These are phyloP conservation scores for Aspergillus persii DNA, from an alignment of 2,329 filamentous ascomycete genomes.

Conservation along the genomic window DNA sequence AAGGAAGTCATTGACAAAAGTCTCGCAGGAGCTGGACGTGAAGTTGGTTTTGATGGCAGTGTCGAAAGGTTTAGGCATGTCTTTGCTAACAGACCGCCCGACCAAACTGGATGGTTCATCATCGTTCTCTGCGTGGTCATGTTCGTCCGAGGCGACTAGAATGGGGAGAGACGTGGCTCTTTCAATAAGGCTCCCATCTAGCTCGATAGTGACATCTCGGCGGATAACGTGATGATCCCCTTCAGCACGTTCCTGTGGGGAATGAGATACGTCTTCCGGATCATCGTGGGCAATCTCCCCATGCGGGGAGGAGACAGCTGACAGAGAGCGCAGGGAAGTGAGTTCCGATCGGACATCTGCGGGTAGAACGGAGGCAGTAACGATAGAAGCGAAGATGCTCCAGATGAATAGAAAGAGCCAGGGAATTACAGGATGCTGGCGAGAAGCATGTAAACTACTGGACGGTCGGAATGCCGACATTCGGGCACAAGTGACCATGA, in stretches of 20 bases:
- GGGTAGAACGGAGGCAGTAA: constrained; percentile 13
- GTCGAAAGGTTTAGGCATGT: constrained; percentile 65
- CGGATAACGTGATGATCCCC: not conserved
- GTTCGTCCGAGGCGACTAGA: not conserved
- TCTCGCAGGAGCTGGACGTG: constrained; percentile 47
- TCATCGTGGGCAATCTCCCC: constrained; percentile 17
- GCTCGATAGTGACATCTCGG: not conserved
- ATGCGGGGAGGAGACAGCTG: constrained; percentile 6
- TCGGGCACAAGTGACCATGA: not conserved
- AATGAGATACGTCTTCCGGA: constrained; percentile 14
- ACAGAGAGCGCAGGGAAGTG: not conserved
- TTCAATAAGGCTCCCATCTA: not conserved
- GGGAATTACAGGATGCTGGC: not conserved
- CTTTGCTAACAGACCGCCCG: not conserved
- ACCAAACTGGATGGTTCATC: not conserved
- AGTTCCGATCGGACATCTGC: constrained; percentile 12
- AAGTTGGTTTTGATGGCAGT: constrained; percentile 63
- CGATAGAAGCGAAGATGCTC: constrained; percentile 6
- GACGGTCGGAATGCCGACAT: not conserved
- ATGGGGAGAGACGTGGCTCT: constrained; percentile 1
- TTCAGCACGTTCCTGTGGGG: constrained; percentile 10
- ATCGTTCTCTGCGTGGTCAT: not conserved
- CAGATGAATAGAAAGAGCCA: not conserved
- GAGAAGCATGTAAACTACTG: not conserved
- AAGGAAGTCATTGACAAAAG: constrained; percentile 66